Base-by-base conservation (phyloP, 129 eudicot species). In the Dittrichia graveolens region DNA sequence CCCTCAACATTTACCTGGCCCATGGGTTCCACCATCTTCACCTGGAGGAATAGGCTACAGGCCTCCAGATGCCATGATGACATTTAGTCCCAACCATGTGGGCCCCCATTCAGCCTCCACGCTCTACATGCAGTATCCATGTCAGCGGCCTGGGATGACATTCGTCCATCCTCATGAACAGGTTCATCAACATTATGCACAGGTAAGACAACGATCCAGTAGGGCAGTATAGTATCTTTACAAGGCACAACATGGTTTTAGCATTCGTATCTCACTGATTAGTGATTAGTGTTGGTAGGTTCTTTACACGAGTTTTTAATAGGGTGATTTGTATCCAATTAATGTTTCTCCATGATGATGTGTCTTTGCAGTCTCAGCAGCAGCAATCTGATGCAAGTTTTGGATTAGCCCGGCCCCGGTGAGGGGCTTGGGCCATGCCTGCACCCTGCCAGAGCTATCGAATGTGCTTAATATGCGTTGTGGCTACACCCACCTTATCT, bases 371-470 rank as follows among this genome's bases (percentile, higher is more conserved):
- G 80, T 79, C 86, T 75, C 96, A 84, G 72, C 95, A 82, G 83
- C 96, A 86, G 80, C 90, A 81, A 75, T 61, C 77, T 74, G 96
- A 88, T 86, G 86, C 89, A 52, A 81, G 86, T 81, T 89, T 88
- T 85, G 97, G 97, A 67, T 69, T 91, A 86, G 97, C 96, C 92
- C 97, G 97, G 97, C 99, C 97, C 99, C 96, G 96, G 19, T 91
- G 74, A 91, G 97, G 97, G 97, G 97, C 90, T 10, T 79, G 97
- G 97, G 95, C 89, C 65, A 76, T 82, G 96, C 97, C 96, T 91
- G 93, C 92, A 87, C 82, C 92, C 86, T 77, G 91, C 77, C 80
- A 68, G 75, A 76, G 69, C 58, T 76, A 49, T 67, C 37, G 24
- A 64, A 34, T 0, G 49, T 71, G 78, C 75, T 67, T 43, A 16